Evolutionary conservation across 768 basidiomycete genomes (phyloP).

Genomic region (Mycena galericulata): DNA sequence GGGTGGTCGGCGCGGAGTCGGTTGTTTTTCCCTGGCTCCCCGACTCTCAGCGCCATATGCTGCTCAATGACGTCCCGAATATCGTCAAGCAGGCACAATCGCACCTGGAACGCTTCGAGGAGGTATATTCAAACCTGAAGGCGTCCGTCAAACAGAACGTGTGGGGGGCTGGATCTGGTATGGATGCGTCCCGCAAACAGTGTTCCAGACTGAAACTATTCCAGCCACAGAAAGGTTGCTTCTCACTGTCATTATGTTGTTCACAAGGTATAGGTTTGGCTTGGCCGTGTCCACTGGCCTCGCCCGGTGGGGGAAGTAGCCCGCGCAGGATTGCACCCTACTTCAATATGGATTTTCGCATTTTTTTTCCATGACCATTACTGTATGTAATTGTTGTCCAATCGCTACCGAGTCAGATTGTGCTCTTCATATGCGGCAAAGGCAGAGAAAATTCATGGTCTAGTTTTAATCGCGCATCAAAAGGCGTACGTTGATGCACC

Average conservation of each 20-base stretch:
- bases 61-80: neutral
- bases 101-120: neutral
- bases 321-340: too few relatives aligned
- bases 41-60: neutral
- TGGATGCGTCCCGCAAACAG: neutral
- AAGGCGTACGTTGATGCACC: too few relatives aligned
- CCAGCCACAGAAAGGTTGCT: neutral
- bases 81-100: neutral
- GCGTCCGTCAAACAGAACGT: neutral
- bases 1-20: neutral
- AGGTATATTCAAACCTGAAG: neutral
- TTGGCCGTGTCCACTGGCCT: neutral
- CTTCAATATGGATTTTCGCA: too few relatives aligned
- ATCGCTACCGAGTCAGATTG: too few relatives aligned
- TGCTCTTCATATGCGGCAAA: too few relatives aligned
- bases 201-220: too few relatives aligned
- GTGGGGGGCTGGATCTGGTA: too few relatives aligned
- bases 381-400: too few relatives aligned
- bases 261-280: neutral
- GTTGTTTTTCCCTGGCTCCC: neutral
- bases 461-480: too few relatives aligned
- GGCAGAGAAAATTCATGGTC: too few relatives aligned
- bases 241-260: neutral
- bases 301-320: neutral
- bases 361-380: too few relatives aligned